Percentiles rank a stretch among this genome's conserved stretches.
Conservation (phyloP, 768 basidiomycete genomes). For the Leccinellum albellum region DNA sequence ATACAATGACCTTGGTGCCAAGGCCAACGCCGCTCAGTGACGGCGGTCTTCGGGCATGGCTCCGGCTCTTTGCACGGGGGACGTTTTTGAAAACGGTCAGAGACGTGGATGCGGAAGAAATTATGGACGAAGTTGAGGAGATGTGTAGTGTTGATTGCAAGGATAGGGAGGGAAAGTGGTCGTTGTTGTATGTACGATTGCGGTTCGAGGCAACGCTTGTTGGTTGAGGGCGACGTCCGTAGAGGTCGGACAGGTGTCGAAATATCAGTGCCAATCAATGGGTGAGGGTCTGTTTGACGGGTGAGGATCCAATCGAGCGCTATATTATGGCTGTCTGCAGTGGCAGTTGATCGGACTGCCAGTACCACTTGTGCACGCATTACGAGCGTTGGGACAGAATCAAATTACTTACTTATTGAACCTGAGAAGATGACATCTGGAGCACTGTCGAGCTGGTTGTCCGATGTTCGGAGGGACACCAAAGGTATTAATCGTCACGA, state of each 20-base stretch:
- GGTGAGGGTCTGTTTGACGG: conserved; percentile 1
- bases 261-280: conserved; percentile 1
- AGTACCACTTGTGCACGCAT: background rate
- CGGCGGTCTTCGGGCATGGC: conserved; percentile 59
- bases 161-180: conserved; percentile 60
- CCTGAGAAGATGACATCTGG: conserved; percentile 1
- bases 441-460: background rate
- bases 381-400: background rate
- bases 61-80: conserved; percentile 58
- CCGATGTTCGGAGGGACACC: background rate
- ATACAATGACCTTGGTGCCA: conserved; percentile 52
- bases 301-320: conserved; percentile 3
- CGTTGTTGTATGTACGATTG: conserved; percentile 69
- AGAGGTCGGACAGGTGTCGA: conserved; percentile 1
- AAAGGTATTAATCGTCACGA: background rate
- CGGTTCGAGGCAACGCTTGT: conserved; percentile 54
- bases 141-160: conserved; percentile 52
- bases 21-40: conserved; percentile 50
- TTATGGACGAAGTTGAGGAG: conserved; percentile 62
- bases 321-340: background rate
- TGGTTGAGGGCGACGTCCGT: conserved; percentile 13
- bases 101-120: conserved; percentile 51
- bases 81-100: conserved; percentile 54
- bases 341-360: background rate
- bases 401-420: conserved; percentile 6